phyloP scores from a whole-genome alignment of 1,284 basidiomycete species.

The Sanguinoderma infundibulare region DNA sequence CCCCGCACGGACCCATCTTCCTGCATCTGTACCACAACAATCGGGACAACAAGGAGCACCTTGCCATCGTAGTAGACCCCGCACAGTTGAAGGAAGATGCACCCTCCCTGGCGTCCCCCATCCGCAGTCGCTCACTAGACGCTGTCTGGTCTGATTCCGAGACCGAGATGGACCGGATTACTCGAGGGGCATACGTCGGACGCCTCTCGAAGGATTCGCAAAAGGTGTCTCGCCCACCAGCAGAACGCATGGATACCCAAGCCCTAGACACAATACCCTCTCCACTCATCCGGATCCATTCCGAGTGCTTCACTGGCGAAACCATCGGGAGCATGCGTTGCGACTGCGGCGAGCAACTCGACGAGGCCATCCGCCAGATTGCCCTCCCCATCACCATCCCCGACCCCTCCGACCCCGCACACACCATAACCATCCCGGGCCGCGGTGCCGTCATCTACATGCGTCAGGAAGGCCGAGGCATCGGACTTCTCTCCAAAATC shows the following conservation, averaged over 20 bases:
- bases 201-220: conserved; percentile 69
- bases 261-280: conserved; percentile 52
- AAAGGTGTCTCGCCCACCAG: conserved; percentile 52
- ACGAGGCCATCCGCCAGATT: conserved; percentile 94
- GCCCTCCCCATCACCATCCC: conserved; percentile 69
- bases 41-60: conserved; percentile 90
- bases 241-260: conserved; percentile 26
- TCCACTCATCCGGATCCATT: conserved; percentile 95
- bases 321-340: conserved; percentile 98
- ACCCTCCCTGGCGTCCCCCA: conserved; percentile 51
- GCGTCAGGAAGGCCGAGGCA: conserved; percentile 98
- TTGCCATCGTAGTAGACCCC: conserved; percentile 95
- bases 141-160: conserved; percentile 86
- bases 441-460: conserved; percentile 97
- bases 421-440: conserved; percentile 61
- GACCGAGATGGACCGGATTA: conserved; percentile 93
- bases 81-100: conserved; percentile 66
- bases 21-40: conserved; percentile 96
- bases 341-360: conserved; percentile 98
- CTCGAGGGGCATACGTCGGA: conserved; percentile 93
- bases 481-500: conserved; percentile 95
- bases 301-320: conserved; percentile 98
- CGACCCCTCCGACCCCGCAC: conserved; percentile 36
- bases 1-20: conserved; percentile 93
- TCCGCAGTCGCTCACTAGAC: conserved; percentile 87